Evolutionary conservation across 2,329 filamentous ascomycete genomes (phyloP).

Genomic region (Aspergillus luchuensis): DNA sequence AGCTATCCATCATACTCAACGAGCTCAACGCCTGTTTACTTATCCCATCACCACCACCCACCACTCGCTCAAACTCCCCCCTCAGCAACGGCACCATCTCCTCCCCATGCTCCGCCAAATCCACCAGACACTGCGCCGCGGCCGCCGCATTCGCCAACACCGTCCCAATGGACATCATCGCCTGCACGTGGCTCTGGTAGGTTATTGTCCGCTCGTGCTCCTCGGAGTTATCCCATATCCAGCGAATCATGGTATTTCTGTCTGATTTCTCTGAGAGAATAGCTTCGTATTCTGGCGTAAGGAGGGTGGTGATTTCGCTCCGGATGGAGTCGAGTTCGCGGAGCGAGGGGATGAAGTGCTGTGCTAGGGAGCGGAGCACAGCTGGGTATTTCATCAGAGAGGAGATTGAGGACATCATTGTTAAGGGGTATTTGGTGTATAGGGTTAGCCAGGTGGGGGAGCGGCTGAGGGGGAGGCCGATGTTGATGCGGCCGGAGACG

Average conservation of each 20-base stretch:
- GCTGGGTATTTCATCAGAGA: neutral
- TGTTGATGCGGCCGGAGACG: neutral
- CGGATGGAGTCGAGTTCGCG: neutral
- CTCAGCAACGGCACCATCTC: slow-evolving; percentile 4
- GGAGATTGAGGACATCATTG: neutral
- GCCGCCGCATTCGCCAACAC: neutral
- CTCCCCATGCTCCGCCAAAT: slow-evolving; percentile 3
- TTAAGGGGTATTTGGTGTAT: neutral
- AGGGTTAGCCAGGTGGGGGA: neutral
- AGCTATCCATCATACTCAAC: slow-evolving; percentile 27
- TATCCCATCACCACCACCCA: neutral
- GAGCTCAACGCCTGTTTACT: neutral
- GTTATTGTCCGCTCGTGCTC: neutral
- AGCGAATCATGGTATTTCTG: neutral
- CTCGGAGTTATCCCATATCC: neutral
- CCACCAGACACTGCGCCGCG: slow-evolving; percentile 1
- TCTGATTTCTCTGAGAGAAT: too few species aligned
- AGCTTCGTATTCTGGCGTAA: neutral
- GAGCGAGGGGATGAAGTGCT: neutral
- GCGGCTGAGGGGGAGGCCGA: neutral
- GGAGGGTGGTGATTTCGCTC: neutral
- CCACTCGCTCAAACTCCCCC: neutral
- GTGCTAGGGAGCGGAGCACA: neutral
- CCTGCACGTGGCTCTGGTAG: neutral
- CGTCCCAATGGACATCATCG: neutral